Evolutionary conservation across 2,329 filamentous ascomycete species (phyloP), one percentile per base, ranked within the genome.

Genomic region (Ascosphaera pollenicola): DNA sequence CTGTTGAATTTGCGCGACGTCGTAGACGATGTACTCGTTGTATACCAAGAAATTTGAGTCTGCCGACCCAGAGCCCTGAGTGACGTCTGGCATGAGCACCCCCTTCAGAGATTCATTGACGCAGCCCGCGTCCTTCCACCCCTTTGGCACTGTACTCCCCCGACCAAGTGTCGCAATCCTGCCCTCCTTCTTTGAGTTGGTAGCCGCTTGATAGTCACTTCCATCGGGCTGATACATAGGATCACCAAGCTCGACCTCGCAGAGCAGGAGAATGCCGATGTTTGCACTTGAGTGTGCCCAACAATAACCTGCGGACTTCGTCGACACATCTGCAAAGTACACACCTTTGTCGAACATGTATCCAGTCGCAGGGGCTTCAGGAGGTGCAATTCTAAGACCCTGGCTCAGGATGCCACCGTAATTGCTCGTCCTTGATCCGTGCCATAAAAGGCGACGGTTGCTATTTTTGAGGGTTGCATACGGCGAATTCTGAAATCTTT

Each of bases 261-360:
- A 91, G 1, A 93, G 73, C 15, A 93, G 66, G 3, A 92, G 62
- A 2, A 93, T 63, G 0, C 75, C 83, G 17, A 74, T 71, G 16
- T 71, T 69, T n/a, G 67, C 69, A n/a, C 76, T 78, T 43, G 61
- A 66, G 45, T 58, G 53, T 0, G 71, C 53, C 39, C 56, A 68
- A 53, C 81, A 89, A 59, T 92, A 92, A 48, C 72, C 72, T 13
- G 81, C 81, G 2, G 77, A 83, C 58, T 91, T 92, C 52, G 71
- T 78, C 0, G 73, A 78, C 66, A 84, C 84, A 49, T 91, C 82
- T 2, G 82, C 82, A 2, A 92, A 68, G 52, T 92, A 92, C 36
- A 92, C 78, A 35, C 83, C 83, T 56, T 91, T 91, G 41, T 78
- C 83, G 47, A 91, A 92, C 78, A 87, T 87, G 61, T 87, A 84